Percentiles rank a stretch among this genome's conserved stretches.
These are phyloP conservation scores for Dipodascus albidus DNA, from an alignment of 805 yeast genomes.

Conservation along the genomic window DNA sequence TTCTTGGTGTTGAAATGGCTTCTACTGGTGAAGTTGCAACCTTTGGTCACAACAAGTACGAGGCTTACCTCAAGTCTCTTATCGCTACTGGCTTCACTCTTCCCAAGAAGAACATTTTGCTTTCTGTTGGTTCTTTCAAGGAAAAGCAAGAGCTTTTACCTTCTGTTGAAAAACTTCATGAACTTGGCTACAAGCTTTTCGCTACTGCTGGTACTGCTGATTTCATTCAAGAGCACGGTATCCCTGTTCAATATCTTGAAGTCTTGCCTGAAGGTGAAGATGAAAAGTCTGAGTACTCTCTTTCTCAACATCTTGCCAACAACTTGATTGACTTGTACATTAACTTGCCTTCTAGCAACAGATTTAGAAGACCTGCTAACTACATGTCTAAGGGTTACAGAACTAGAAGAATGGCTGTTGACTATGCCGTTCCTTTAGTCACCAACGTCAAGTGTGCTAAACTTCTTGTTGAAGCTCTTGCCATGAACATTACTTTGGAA, in stretches of 20 bases:
- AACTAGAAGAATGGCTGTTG: constrained; percentile 99
- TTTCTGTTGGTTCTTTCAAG: constrained; percentile 93
- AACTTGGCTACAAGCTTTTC: constrained; percentile 79
- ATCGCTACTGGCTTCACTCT: constrained; percentile 90
- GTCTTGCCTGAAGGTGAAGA: constrained; percentile 61
- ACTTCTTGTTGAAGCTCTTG: constrained; percentile 85
- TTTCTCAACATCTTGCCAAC: constrained; percentile 93
- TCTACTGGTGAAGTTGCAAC: constrained; percentile 98
- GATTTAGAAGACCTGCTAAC: constrained; percentile 97
- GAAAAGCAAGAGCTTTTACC: constrained; percentile 93
- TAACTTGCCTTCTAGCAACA: constrained; percentile 91
- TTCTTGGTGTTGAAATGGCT: constrained; percentile 97
- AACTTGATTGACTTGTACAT: constrained; percentile 92
- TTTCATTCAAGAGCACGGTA: constrained; percentile 86
- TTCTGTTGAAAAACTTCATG: constrained; percentile 64
- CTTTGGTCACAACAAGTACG: constrained; percentile 91
- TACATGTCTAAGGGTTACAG: constrained; percentile 95
- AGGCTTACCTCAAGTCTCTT: constrained; percentile 91
- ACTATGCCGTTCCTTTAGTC: constrained; percentile 92
- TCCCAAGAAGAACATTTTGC: constrained; percentile 87
- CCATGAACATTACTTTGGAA: constrained; percentile 46
- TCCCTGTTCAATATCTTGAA: constrained; percentile 93
- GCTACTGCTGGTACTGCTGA: constrained; percentile 99
- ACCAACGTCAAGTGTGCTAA: constrained; percentile 98
- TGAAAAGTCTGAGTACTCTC: constrained; percentile 86